A percentile compares a stretch with the other conserved stretches of the same genome.
Evolutionary conservation across 106 monocot genomes (phyloP).

Genomic region (Xerophyta viscosa): DNA sequence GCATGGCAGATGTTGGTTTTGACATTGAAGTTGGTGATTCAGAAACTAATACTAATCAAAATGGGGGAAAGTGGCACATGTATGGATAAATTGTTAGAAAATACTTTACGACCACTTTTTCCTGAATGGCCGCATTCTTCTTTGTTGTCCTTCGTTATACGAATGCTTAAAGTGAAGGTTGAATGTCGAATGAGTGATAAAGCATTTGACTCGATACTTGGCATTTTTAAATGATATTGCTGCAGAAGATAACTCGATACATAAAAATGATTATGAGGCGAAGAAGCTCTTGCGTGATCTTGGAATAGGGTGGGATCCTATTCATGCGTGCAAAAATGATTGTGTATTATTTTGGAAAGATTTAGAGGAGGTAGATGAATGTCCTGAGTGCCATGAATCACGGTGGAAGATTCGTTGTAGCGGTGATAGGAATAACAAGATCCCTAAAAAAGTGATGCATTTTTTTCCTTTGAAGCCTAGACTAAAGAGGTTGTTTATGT

Average conservation of each 20-base stretch:
- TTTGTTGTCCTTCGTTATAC: too few species aligned
- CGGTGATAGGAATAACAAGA: not conserved
- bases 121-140: too few species aligned
- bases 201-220: too few species aligned
- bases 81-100: too few species aligned
- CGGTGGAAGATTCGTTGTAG: not conserved
- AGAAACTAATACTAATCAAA: too few species aligned
- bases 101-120: too few species aligned
- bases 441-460: not conserved
- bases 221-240: too few species aligned
- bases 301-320: not conserved
- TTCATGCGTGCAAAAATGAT: not conserved
- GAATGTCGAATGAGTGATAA: too few species aligned
- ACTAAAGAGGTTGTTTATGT: conserved; percentile 5
- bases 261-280: not conserved
- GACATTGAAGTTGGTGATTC: too few species aligned
- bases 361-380: not conserved
- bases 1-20: too few species aligned
- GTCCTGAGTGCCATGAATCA: not conserved
- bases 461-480: conserved; percentile 3
- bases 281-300: not conserved
- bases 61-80: too few species aligned
- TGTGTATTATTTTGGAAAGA: not conserved
- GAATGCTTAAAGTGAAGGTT: too few species aligned
- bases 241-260: not conserved